phyloP scores from a whole-genome alignment of 257 asterid species.

The Solanum lignicaule region DNA sequence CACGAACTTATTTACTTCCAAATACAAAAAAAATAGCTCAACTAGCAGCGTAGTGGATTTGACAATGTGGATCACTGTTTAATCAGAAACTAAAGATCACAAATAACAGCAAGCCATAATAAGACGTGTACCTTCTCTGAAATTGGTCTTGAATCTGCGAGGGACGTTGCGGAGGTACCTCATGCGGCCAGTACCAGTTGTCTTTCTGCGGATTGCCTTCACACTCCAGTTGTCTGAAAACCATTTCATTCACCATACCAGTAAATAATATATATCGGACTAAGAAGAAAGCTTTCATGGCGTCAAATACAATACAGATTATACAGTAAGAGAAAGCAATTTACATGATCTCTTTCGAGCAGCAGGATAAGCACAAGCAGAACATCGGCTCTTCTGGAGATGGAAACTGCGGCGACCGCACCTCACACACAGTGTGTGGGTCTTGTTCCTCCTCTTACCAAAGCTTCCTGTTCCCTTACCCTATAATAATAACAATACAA shows the following conservation, averaged over 20 bases:
- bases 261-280: neutral
- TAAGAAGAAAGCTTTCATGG: neutral
- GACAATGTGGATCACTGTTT: neutral
- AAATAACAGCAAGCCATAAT: neutral
- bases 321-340: neutral
- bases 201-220: slow-evolving; percentile 67
- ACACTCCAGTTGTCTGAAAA: slow-evolving; percentile 61
- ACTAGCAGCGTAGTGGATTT: neutral
- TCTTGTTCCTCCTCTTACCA: slow-evolving; percentile 52
- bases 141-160: slow-evolving; percentile 67
- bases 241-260: neutral
- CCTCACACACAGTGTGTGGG: slow-evolving; percentile 48
- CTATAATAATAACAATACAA: slow-evolving; percentile 11
- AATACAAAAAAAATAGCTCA: neutral
- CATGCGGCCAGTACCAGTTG: slow-evolving; percentile 70
- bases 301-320: neutral
- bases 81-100: neutral
- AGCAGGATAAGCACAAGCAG: slow-evolving; percentile 58
- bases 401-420: slow-evolving; percentile 55
- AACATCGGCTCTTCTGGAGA: slow-evolving; percentile 54
- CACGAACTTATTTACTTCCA: neutral
- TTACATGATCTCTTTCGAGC: slow-evolving; percentile 44
- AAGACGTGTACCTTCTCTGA: slow-evolving; percentile 47
- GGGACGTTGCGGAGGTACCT: slow-evolving; percentile 65
- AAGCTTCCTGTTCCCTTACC: slow-evolving; percentile 61